These are phyloP conservation scores for Botrytis hyacinthi DNA, from an alignment of 2,329 filamentous ascomycete species.

Conservation along the genomic window DNA sequence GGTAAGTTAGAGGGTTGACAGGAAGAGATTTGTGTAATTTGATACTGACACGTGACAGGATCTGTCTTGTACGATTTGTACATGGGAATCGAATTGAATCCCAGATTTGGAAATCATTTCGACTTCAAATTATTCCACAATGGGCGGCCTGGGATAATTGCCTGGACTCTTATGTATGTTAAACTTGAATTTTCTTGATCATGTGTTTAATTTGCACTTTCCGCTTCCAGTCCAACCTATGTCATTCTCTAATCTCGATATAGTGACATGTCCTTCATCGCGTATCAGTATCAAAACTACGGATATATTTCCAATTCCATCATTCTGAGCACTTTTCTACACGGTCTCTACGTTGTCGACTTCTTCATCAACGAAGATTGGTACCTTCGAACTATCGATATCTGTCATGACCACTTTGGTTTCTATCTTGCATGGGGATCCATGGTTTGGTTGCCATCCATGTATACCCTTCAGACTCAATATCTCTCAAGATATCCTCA, in stretches of 20 bases:
- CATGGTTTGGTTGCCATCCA: conserved; percentile 46
- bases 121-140: conserved; percentile 50
- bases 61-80: conserved; percentile 46
- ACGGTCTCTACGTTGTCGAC: conserved; percentile 47
- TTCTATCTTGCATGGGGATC: conserved; percentile 47
- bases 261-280: conserved; percentile 42
- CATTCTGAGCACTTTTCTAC: conserved; percentile 45
- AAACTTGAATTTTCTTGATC: background rate
- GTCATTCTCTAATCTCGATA: conserved; percentile 4
- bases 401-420: conserved; percentile 45
- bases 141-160: conserved; percentile 48
- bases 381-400: conserved; percentile 47
- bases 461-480: conserved; percentile 50
- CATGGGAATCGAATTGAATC: conserved; percentile 49
- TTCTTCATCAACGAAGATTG: conserved; percentile 51
- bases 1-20: conserved; percentile 30
- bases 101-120: conserved; percentile 43
- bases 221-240: background rate
- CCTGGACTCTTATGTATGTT: conserved; percentile 47
- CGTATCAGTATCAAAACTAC: conserved; percentile 44
- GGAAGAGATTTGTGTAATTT: background rate
- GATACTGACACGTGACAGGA: conserved; percentile 32
- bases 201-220: conserved; percentile 7
- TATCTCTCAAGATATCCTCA: conserved; percentile 46
- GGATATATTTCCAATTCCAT: conserved; percentile 45